These are phyloP conservation scores for Candida tibetensis DNA, from an alignment of 805 yeast genomes.

Conservation along the genomic window DNA sequence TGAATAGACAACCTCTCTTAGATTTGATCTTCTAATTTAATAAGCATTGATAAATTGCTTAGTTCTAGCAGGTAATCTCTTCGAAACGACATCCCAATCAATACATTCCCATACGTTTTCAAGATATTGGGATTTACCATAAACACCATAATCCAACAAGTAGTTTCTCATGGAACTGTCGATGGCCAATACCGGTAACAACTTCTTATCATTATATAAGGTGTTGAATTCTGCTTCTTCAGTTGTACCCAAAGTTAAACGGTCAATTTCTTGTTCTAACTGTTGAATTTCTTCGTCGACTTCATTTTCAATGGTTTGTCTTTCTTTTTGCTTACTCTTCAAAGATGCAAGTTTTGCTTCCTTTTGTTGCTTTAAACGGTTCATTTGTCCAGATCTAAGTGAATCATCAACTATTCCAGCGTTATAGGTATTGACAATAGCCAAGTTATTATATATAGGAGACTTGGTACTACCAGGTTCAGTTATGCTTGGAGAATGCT, in stretches of 20 bases:
- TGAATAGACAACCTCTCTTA: too few species aligned
- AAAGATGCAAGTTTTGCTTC: slow-evolving; percentile 28
- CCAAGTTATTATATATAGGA: slow-evolving; percentile 45
- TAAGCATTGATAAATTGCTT: slow-evolving; percentile 15
- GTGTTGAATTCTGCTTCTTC: slow-evolving; percentile 41
- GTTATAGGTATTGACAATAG: slow-evolving; percentile 79
- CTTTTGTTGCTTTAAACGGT: slow-evolving; percentile 38
- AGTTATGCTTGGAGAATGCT: slow-evolving; percentile 13
- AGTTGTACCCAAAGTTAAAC: slow-evolving; percentile 32
- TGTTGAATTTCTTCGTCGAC: slow-evolving; percentile 9
- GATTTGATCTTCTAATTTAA: too few species aligned
- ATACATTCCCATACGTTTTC: slow-evolving; percentile 45
- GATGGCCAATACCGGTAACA: slow-evolving; percentile 62
- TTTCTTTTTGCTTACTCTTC: slow-evolving; percentile 22
- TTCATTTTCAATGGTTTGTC: slow-evolving; percentile 16
- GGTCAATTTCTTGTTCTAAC: slow-evolving; percentile 13
- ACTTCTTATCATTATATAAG: slow-evolving; percentile 36
- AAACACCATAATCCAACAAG: slow-evolving; percentile 73
- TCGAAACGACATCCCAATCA: slow-evolving; percentile 41
- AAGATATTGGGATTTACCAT: slow-evolving; percentile 44
- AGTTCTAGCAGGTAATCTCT: slow-evolving; percentile 34
- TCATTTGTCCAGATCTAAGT: slow-evolving; percentile 50
- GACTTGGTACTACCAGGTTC: slow-evolving; percentile 10
- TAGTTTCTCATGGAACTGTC: slow-evolving; percentile 73
- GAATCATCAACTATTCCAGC: slow-evolving; percentile 79